Conservation (phyloP, 345 rosid genomes). For the Angophora floribunda region DNA sequence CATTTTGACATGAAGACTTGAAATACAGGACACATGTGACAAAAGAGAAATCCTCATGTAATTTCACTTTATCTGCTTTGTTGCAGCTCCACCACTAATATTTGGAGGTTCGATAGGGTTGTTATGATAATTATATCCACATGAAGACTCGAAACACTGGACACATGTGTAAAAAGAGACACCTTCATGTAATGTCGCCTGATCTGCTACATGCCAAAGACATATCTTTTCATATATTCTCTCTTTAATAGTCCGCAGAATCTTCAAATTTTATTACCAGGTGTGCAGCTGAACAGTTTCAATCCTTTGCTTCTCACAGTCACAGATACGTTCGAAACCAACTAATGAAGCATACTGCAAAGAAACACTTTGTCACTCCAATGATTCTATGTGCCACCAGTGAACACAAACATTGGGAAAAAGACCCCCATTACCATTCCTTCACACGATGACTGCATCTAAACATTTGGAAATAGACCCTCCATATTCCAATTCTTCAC, state of each 20-base stretch:
- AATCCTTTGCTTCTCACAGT: not conserved
- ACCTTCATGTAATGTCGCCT: not conserved
- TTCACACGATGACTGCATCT: not conserved
- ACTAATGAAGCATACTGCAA: not conserved
- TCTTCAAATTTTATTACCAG: not conserved
- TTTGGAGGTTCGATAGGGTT: not conserved
- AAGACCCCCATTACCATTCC: not conserved
- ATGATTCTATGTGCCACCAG: not conserved
- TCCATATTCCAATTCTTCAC: not conserved
- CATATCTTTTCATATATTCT: not conserved
- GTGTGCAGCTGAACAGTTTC: not conserved
- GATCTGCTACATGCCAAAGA: not conserved
- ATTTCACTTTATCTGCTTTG: not conserved
- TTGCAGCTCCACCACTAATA: not conserved
- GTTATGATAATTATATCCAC: not conserved
- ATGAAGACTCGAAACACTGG: not conserved
- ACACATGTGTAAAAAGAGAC: not conserved
- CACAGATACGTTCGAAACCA: not conserved
- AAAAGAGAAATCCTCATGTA: not conserved
- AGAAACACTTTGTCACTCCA: not conserved
- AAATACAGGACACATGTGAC: not conserved
- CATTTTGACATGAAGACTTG: not conserved
- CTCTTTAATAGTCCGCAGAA: not conserved
- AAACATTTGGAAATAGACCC: not conserved
- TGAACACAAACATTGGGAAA: not conserved